Percentiles rank a stretch among this genome's conserved stretches.
These are phyloP conservation scores for Phytophthora sp. DNA, from an alignment of 352 stramenopile genomes.

Conservation along the genomic window DNA sequence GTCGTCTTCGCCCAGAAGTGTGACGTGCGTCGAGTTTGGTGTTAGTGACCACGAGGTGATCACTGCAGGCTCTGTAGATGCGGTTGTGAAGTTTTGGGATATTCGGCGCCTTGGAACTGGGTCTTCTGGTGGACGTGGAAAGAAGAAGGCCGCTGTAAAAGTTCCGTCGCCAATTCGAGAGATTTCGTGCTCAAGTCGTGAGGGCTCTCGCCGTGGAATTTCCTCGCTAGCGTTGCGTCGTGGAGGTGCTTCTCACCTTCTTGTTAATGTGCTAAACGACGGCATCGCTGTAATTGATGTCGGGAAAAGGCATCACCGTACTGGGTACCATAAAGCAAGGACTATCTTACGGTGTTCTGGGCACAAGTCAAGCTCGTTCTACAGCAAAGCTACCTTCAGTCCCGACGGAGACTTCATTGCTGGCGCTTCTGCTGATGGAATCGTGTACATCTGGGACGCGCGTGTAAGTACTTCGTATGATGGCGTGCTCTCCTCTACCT, in stretches of 20 bases:
- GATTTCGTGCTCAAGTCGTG: conserved; percentile 48
- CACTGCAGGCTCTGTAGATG: conserved; percentile 64
- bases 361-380: conserved; percentile 70
- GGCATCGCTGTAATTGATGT: conserved; percentile 63
- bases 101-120: conserved; percentile 40
- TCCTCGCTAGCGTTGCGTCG: conserved; percentile 52
- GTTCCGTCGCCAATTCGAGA: conserved; percentile 29
- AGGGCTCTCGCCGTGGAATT: conserved; percentile 54
- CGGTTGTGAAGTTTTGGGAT: conserved; percentile 78
- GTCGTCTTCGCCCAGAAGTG: conserved; percentile 48
- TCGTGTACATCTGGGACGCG: conserved; percentile 68
- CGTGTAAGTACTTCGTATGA: conserved; percentile 17
- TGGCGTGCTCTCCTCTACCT: not conserved
- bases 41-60: conserved; percentile 46
- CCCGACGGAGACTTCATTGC: conserved; percentile 68
- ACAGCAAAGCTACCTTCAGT: conserved; percentile 65
- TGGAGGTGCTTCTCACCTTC: conserved; percentile 37
- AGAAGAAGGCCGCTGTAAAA: conserved; percentile 22
- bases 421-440: conserved; percentile 54
- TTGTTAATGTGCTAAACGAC: conserved; percentile 73
- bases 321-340: conserved; percentile 3
- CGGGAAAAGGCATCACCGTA: conserved; percentile 12
- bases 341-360: conserved; percentile 48
- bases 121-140: conserved; percentile 7
- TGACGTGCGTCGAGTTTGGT: conserved; percentile 77